phyloP scores from a whole-genome alignment of 2,329 filamentous ascomycete genomes.

The Verticillium longisporum region DNA sequence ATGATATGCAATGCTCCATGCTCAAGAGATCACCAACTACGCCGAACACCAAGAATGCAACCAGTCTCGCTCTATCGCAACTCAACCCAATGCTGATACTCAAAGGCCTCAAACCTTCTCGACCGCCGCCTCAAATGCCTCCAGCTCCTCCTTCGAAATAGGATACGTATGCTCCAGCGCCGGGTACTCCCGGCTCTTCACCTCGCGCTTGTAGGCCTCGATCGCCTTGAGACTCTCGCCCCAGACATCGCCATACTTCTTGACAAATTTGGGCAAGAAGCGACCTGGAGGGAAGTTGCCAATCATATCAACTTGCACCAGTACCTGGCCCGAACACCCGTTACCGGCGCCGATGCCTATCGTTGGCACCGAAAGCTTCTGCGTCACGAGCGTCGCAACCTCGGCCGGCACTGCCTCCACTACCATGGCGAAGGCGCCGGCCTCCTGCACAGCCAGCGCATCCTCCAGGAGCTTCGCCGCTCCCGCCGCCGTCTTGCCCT shows the following conservation, averaged over 20 bases:
- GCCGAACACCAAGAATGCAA: conserved; percentile 7
- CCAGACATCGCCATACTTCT: conserved; percentile 92
- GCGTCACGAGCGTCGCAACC: conserved; percentile 73
- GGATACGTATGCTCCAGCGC: conserved; percentile 88
- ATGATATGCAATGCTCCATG: not conserved
- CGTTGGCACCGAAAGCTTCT: conserved; percentile 76
- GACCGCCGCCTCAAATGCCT: conserved; percentile 53
- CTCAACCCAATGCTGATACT: not conserved
- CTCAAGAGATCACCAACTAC: conserved; percentile 1
- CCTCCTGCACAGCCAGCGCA: conserved; percentile 82
- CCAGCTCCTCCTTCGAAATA: conserved; percentile 69
- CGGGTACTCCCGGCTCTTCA: conserved; percentile 79
- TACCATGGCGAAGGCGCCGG: conserved; percentile 80
- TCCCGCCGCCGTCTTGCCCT: conserved; percentile 73
- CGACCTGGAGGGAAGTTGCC: conserved; percentile 88
- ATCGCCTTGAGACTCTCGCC: conserved; percentile 71
- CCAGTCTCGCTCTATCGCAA: not conserved
- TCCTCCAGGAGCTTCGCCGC: conserved; percentile 76
- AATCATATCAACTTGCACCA: conserved; percentile 93
- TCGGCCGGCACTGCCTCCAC: conserved; percentile 87
- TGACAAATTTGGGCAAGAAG: conserved; percentile 93
- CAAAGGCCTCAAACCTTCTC: conserved; percentile 19
- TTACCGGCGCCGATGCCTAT: conserved; percentile 95
- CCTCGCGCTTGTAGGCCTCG: conserved; percentile 73
- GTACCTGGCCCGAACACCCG: conserved; percentile 86